Percentiles rank a stretch among this genome's conserved stretches.
phyloP scores from a whole-genome alignment of 192 early-diverging fungal genomes.

The Coemansia sp. region DNA sequence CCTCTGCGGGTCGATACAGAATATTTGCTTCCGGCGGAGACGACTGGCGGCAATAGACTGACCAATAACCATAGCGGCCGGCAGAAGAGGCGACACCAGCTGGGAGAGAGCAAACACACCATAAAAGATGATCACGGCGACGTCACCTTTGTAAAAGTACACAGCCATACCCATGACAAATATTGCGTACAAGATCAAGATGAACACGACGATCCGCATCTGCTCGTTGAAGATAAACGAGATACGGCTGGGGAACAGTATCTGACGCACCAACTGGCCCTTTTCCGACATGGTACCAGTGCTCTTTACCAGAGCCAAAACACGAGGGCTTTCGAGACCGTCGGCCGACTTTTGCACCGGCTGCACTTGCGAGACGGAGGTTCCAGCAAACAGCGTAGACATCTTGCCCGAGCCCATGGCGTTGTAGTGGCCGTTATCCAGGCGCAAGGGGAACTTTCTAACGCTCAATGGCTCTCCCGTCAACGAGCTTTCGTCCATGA shows the following conservation, averaged over 20 bases:
- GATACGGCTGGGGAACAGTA: constrained; percentile 61
- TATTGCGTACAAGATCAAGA: constrained; percentile 57
- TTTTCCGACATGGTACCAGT: constrained; percentile 60
- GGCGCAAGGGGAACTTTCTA: constrained; percentile 66
- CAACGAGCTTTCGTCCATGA: constrained; percentile 71
- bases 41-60: constrained; percentile 60
- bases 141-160: constrained; percentile 46
- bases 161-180: constrained; percentile 41
- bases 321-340: constrained; percentile 37
- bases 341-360: constrained; percentile 24
- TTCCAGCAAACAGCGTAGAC: constrained; percentile 70
- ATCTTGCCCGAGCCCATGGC: constrained; percentile 50
- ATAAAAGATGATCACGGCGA: constrained; percentile 57
- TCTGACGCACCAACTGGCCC: constrained; percentile 63
- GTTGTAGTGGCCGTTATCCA: constrained; percentile 56
- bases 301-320: constrained; percentile 16
- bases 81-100: constrained; percentile 60
- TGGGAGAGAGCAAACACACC: constrained; percentile 63
- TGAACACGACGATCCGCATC: constrained; percentile 59
- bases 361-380: constrained; percentile 59
- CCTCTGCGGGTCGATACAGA: constrained; percentile 61
- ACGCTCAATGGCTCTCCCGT: constrained; percentile 77
- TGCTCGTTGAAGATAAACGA: constrained; percentile 68
- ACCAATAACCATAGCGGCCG: constrained; percentile 63
- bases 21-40: constrained; percentile 56